Evolutionary conservation across 768 basidiomycete genomes (phyloP), one percentile per base, ranked within the genome.

Genomic region (Pulveroboletus sp.): DNA sequence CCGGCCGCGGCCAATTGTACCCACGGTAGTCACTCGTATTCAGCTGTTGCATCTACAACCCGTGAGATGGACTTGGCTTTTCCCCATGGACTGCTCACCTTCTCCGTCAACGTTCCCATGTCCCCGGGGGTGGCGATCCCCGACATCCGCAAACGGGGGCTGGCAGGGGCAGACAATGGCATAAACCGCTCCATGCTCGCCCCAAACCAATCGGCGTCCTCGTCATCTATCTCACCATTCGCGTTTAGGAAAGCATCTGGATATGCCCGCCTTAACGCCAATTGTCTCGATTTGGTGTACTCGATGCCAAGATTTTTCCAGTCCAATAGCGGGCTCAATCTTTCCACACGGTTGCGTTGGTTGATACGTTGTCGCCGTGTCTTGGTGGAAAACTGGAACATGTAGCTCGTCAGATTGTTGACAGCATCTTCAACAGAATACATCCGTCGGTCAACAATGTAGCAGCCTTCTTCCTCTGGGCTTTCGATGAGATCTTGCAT

Each of bases 251-350:
- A 97, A 46, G 88, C 84, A 57, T 97, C 94, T 2, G 97, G 97
- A 66, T 99, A 98, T 14, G 95, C 97, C 29, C 95, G 76, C 57
- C 95, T 75, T 50, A 99, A 75, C 16, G 92, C 91, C 43, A 97
- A 73, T 69, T 95, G 94, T 35, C 97, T 75, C 21, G 92, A 89
- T 75, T 97, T 99, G 67, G 87, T 85, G 69, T 99, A 99, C 69
- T 99, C 97, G 53, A 98, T 80, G 2, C 97, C 97, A 25, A 99
- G 74, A 63, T 92, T 92, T 75, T 99, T 99, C 97, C 97, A 98
- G 67, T 99, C 97, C 51, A 99, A 75, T 48, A 99, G 69, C 14
- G 95, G 95, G 42, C 84, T 87, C 16, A 99, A 76, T 23, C 97
- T 82, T 66, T 99, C 97, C 45, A 97, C 95, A 36, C 97, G 84